phyloP scores from a whole-genome alignment of 2,329 filamentous ascomycete species.

The Paradendryphiella salina region DNA sequence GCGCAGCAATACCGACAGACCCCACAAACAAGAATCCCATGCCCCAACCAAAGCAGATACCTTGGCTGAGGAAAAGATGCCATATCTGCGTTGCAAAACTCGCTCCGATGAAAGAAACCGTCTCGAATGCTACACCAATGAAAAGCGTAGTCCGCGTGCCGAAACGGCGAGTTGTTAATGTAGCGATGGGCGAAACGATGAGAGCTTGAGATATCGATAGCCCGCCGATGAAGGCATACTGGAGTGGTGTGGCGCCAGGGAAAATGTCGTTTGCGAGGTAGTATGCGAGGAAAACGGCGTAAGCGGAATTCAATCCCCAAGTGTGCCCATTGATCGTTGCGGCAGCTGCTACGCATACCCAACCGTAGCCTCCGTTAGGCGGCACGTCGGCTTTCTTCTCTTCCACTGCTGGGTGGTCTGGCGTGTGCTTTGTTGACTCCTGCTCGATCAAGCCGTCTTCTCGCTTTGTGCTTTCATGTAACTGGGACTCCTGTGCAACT shows the following conservation, averaged over 20 bases:
- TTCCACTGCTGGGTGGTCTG: conserved; percentile 1
- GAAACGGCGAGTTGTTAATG: conserved; percentile 60
- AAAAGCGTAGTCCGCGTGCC: conserved; percentile 68
- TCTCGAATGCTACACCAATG: conserved; percentile 66
- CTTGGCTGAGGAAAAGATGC: conserved; percentile 76
- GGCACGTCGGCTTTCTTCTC: conserved; percentile 47
- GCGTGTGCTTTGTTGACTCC: background rate
- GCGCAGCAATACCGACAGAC: conserved; percentile 67
- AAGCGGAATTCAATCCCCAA: conserved; percentile 73
- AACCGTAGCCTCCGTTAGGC: conserved; percentile 65
- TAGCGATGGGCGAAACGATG: conserved; percentile 69
- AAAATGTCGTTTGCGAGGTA: conserved; percentile 70
- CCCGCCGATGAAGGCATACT: conserved; percentile 78
- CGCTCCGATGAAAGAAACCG: conserved; percentile 67
- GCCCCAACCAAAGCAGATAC: conserved; percentile 74
- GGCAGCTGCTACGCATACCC: conserved; percentile 55
- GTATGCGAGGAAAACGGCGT: conserved; percentile 71
- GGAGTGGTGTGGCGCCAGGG: conserved; percentile 63
- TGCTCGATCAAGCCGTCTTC: background rate
- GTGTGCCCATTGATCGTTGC: conserved; percentile 58
- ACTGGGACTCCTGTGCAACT: background rate
- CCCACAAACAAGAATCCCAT: conserved; percentile 77
- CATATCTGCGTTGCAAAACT: conserved; percentile 70
- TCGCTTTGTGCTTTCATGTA: background rate
- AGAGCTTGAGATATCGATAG: conserved; percentile 68